Conservation (phyloP, 2,329 filamentous ascomycete genomes). For the Epichloe sibirici region DNA sequence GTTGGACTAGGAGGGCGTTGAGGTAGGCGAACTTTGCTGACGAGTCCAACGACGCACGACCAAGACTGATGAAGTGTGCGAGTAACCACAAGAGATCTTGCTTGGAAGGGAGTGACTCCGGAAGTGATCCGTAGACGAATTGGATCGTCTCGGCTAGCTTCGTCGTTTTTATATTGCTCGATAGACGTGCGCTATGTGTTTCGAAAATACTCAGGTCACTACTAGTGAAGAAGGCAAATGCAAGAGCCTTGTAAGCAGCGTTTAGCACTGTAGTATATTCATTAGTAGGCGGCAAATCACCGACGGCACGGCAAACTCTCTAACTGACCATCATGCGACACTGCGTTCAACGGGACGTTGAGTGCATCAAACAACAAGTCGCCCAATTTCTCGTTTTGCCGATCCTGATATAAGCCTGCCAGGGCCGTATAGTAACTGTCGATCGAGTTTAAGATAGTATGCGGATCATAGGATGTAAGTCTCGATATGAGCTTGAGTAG, state of each 20-base stretch:
- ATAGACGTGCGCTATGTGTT: conserved; percentile 23
- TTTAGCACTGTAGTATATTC: not conserved
- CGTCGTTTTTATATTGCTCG: conserved; percentile 25
- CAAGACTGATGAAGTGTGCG: conserved; percentile 52
- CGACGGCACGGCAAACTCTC: not conserved
- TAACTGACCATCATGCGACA: conserved; percentile 11
- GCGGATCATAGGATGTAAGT: conserved; percentile 13
- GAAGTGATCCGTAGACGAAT: conserved; percentile 18
- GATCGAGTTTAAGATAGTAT: conserved; percentile 13
- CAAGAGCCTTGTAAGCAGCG: conserved; percentile 24
- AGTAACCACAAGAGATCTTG: conserved; percentile 49
- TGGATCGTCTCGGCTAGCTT: conserved; percentile 31
- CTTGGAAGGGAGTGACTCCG: conserved; percentile 16
- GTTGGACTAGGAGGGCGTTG: conserved; percentile 39
- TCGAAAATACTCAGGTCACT: conserved; percentile 29
- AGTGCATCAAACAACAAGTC: conserved; percentile 18
- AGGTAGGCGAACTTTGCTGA: conserved; percentile 30
- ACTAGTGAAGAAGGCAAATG: conserved; percentile 25
- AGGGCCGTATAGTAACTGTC: conserved; percentile 29
- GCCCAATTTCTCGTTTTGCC: conserved; percentile 10
- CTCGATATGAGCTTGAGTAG: conserved; percentile 25
- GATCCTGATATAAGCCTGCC: conserved; percentile 21
- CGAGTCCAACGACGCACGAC: conserved; percentile 24
- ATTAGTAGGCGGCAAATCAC: not conserved
- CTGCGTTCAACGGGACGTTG: conserved; percentile 16